These are phyloP conservation scores for Ascocoryne sarcoides DNA, from an alignment of 2,329 filamentous ascomycete genomes.

Conservation along the genomic window DNA sequence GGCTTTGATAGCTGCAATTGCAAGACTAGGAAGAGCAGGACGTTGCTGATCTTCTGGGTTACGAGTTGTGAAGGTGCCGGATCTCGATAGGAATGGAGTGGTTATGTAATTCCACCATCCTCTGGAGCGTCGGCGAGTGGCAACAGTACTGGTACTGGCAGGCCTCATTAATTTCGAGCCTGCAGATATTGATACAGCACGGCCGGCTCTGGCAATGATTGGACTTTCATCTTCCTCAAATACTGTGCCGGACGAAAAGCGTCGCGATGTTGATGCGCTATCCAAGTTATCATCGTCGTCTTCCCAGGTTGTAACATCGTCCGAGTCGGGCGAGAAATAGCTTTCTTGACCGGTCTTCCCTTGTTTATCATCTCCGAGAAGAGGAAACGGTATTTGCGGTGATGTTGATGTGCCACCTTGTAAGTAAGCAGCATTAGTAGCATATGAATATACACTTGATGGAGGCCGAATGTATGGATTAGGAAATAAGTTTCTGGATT, in stretches of 20 bases:
- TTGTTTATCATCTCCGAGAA: constrained; percentile 21
- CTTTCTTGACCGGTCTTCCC: constrained; percentile 21
- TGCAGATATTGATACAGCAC: constrained; percentile 29
- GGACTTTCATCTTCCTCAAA: constrained; percentile 61
- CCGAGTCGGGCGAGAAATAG: constrained; percentile 26
- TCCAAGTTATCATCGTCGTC: constrained; percentile 15
- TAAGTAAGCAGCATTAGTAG: background rate
- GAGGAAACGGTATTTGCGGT: constrained; percentile 41
- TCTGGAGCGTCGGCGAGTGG: constrained; percentile 42
- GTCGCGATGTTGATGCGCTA: constrained; percentile 15
- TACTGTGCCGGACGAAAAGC: constrained; percentile 45
- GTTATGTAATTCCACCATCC: constrained; percentile 76
- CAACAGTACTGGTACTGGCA: constrained; percentile 23
- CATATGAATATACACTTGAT: constrained; percentile 43
- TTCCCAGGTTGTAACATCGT: constrained; percentile 23
- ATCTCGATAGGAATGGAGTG: constrained; percentile 51
- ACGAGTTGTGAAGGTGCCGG: constrained; percentile 26
- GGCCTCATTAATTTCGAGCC: constrained; percentile 12
- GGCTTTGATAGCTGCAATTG: constrained; percentile 25
- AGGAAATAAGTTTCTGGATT: background rate
- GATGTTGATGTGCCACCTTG: constrained; percentile 46
- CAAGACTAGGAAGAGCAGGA: constrained; percentile 28
- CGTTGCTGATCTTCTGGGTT: constrained; percentile 12
- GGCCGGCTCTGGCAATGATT: constrained; percentile 31
- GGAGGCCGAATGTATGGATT: constrained; percentile 9